Conservation (phyloP, 805 yeast species). For the Komagataella phaffii region DNA sequence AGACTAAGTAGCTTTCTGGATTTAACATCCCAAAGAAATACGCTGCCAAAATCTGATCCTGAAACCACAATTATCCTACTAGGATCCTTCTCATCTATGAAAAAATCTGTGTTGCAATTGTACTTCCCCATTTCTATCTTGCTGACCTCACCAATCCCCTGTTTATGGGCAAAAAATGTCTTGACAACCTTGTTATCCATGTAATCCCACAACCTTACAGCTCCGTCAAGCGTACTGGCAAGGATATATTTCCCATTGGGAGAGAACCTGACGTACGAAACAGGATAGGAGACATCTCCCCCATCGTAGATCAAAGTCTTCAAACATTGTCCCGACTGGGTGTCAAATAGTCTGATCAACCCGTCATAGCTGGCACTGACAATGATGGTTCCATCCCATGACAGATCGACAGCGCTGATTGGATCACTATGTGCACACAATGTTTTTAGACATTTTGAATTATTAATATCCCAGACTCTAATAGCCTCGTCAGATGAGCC, state of each 20-base stretch:
- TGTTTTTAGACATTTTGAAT: constrained; percentile 61
- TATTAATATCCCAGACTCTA: constrained; percentile 73
- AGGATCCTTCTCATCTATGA: constrained; percentile 16
- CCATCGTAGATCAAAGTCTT: constrained; percentile 78
- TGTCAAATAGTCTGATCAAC: constrained; percentile 74
- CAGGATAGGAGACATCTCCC: constrained; percentile 63
- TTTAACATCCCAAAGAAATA: constrained; percentile 59
- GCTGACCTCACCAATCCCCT: background rate
- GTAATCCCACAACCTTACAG: constrained; percentile 75
- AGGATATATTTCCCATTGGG: constrained; percentile 73
- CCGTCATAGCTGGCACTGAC: constrained; percentile 90
- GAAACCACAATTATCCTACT: constrained; percentile 27
- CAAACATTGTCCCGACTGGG: constrained; percentile 81
- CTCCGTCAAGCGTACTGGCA: constrained; percentile 73
- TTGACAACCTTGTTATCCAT: constrained; percentile 70
- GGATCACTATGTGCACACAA: constrained; percentile 92
- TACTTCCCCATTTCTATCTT: constrained; percentile 27
- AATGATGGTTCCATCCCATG: constrained; percentile 70
- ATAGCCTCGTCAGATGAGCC: constrained; percentile 89
- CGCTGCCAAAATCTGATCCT: constrained; percentile 43
- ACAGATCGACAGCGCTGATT: constrained; percentile 59
- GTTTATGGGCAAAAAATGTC: constrained; percentile 23
- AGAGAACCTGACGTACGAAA: constrained; percentile 56
- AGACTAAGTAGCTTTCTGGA: constrained; percentile 29
- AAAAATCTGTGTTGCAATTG: constrained; percentile 38